Evolutionary conservation across 2,329 filamentous ascomycete genomes (phyloP), one percentile per base, ranked within the genome.

Genomic region (Fusarium pseudonygamai): DNA sequence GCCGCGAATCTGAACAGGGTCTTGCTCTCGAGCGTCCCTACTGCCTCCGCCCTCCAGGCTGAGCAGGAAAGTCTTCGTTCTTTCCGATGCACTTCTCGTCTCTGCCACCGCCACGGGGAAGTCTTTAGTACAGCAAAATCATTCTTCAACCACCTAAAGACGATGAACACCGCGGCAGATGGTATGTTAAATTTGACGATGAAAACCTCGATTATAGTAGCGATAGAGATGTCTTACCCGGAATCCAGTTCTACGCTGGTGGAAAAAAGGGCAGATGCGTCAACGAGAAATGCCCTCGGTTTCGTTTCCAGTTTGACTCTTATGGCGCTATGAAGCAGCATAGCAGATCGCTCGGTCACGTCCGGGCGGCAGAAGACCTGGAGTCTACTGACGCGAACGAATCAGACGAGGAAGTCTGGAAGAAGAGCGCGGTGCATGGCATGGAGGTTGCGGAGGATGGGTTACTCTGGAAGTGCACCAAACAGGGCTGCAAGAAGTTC

Each of bases 1-100:
- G 78, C 77, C 1, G 24, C 46, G 9, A 57, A 43, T 20, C 7
- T 77, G 26, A 62, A 73, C 39, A 42, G 60, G 10, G 39, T 22
- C 0, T 66, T 79, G 1, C 26, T 73, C 4, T 34, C n/a, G 0
- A 53, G 37, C 12, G 24, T 73, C 0, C 40, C 61, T 1, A 34
- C 66, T 0, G 45, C 46, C 0, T 46, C 57, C 3, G 49, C 55
- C 0, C 58, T 80, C 1, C 26, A 42, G 1, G 46, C 56, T 1
- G 77, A 79, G 13, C 73, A 77, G 40, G 62, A 75, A 13, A 69
- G 77, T 0, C 69, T 78, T 0, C 57, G 77, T 7, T 18, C 32
- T 9, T 26, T 72, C 2, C 39, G 53, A 9, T 79, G 78, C 46
- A 76, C 60, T 15, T 57, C 66, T 3, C 37, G 50, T 0, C n/a